Percentiles rank a stretch among this genome's conserved stretches.
phyloP scores from a whole-genome alignment of 495 filamentous ascomycete genomes.

The Podospora appendiculata region DNA sequence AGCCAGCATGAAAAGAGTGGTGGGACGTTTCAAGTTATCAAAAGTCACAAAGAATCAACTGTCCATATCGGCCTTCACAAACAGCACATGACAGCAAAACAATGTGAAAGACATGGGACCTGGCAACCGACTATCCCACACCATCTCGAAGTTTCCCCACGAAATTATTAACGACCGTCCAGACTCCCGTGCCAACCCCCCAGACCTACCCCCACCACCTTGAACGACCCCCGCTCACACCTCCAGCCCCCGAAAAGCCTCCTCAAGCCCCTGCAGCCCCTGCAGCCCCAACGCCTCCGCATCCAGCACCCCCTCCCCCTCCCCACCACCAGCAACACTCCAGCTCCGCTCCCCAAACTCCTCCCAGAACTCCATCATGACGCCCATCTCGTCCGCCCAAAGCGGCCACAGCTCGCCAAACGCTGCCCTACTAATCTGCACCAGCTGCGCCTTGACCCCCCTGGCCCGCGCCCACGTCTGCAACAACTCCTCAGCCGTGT shows the following conservation, averaged over 20 bases:
- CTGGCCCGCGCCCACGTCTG: constrained; percentile 26
- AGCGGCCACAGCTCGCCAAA: constrained; percentile 28
- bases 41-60: too few relatives aligned
- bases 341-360: constrained; percentile 24
- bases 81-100: too few relatives aligned
- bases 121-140: too few relatives aligned
- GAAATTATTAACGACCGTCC: too few relatives aligned
- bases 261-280: constrained; percentile 7
- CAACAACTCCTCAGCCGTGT: constrained; percentile 27
- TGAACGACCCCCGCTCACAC: not conserved
- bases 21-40: too few relatives aligned
- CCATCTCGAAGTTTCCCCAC: too few relatives aligned
- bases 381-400: constrained; percentile 29
- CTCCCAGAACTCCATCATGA: constrained; percentile 35
- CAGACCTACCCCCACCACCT: too few relatives aligned
- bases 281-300: constrained; percentile 11
- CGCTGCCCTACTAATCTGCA: constrained; percentile 11
- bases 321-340: constrained; percentile 7
- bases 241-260: constrained; percentile 7
- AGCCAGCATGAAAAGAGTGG: too few relatives aligned
- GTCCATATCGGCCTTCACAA: too few relatives aligned
- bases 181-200: too few relatives aligned
- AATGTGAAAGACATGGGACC: too few relatives aligned
- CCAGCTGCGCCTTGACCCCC: constrained; percentile 18
- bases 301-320: constrained; percentile 7